Conservation (phyloP, 1,139 yeast species). For the Taiozyma sp. region DNA sequence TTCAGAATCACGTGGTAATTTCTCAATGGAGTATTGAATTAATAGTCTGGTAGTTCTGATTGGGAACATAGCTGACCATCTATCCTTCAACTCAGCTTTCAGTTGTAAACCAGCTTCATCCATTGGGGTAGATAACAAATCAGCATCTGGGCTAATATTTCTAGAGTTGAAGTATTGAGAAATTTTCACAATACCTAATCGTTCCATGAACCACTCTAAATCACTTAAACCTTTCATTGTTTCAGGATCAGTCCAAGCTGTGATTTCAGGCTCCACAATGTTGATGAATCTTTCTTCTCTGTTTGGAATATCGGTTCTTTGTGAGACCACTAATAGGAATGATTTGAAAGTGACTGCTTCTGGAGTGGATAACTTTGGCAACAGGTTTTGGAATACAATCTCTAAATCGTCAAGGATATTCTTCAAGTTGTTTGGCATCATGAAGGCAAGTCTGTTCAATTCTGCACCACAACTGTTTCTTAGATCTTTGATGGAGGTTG, state of each 20-base stretch:
- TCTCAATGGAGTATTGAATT: constrained; percentile 92
- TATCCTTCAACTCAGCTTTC: constrained; percentile 74
- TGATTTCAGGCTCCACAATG: constrained; percentile 87
- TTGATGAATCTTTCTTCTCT: constrained; percentile 71
- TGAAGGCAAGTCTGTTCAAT: constrained; percentile 82
- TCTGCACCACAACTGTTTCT: constrained; percentile 95
- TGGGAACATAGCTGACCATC: constrained; percentile 93
- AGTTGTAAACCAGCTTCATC: constrained; percentile 84
- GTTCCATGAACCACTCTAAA: constrained; percentile 96
- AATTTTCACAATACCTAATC: constrained; percentile 89
- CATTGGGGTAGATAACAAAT: constrained; percentile 73
- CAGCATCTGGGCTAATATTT: constrained; percentile 72
- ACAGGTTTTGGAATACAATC: constrained; percentile 65
- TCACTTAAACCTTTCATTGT: constrained; percentile 87
- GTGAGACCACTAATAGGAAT: constrained; percentile 84
- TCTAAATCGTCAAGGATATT: constrained; percentile 79
- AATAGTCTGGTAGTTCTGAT: constrained; percentile 93
- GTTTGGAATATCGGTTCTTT: constrained; percentile 69
- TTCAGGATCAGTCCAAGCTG: constrained; percentile 89
- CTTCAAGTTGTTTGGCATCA: constrained; percentile 89
- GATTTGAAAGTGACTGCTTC: constrained; percentile 94
- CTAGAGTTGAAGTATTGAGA: constrained; percentile 85
- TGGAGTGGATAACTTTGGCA: constrained; percentile 77
- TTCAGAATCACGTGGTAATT: constrained; percentile 68
- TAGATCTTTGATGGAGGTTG: constrained; percentile 79